Evolutionary conservation across 2,329 filamentous ascomycete genomes (phyloP).

Genomic region (Claviceps spartinae): DNA sequence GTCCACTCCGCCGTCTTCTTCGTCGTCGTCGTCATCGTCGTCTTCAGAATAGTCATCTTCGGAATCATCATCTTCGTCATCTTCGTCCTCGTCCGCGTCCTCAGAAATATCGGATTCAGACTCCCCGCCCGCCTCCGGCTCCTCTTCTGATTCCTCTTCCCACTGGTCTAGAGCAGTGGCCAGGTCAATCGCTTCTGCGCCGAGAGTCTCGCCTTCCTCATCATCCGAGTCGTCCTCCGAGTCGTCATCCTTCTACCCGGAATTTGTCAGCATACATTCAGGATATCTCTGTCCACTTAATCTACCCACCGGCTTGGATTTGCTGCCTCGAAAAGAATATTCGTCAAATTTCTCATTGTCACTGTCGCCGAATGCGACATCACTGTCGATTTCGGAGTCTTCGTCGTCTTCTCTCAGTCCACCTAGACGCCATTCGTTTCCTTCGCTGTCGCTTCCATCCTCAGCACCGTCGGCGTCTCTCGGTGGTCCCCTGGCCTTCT

Average conservation of each 20-base stretch:
- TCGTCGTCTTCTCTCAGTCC: slow-evolving; percentile 40
- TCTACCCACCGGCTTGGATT: slow-evolving; percentile 17
- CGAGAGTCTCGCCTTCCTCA: slow-evolving; percentile 44
- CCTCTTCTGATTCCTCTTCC: slow-evolving; percentile 35
- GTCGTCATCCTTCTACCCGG: slow-evolving; percentile 5
- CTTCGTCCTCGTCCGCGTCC: slow-evolving; percentile 32
- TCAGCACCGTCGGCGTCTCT: slow-evolving; percentile 46
- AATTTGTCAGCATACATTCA: neutral
- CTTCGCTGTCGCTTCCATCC: slow-evolving; percentile 71
- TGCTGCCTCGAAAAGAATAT: slow-evolving; percentile 44
- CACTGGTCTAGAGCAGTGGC: slow-evolving; percentile 43
- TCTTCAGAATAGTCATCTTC: slow-evolving; percentile 36
- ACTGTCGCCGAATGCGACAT: slow-evolving; percentile 77
- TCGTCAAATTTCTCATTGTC: slow-evolving; percentile 77
- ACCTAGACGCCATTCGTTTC: slow-evolving; percentile 74
- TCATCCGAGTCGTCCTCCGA: slow-evolving; percentile 45
- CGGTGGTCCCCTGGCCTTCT: slow-evolving; percentile 28
- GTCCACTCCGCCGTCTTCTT: slow-evolving; percentile 34
- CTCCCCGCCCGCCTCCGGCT: slow-evolving; percentile 31
- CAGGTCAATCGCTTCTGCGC: slow-evolving; percentile 45
- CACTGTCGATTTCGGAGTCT: slow-evolving; percentile 51
- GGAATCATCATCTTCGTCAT: neutral
- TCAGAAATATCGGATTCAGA: slow-evolving; percentile 28
- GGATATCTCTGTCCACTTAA: neutral
- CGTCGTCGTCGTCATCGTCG: slow-evolving; percentile 27